phyloP scores from a whole-genome alignment of 2,329 filamentous ascomycete species.

The Diplodia sapinea region DNA sequence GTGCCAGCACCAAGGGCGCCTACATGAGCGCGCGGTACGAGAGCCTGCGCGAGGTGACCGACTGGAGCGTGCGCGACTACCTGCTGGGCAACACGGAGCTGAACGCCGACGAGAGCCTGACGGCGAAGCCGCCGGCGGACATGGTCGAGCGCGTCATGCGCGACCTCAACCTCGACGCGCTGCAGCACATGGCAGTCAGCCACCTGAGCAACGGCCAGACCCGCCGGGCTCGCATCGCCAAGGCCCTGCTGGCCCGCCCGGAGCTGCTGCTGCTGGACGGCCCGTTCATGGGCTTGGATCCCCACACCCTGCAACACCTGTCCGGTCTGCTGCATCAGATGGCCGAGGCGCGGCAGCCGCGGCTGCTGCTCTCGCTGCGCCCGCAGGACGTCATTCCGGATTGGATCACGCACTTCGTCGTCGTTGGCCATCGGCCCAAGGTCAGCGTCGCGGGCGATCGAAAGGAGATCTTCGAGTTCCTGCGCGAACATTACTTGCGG shows the following conservation, averaged over 20 bases:
- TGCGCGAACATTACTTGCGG: constrained; percentile 40
- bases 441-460: constrained; percentile 71
- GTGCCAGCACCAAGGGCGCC: constrained; percentile 58
- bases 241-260: constrained; percentile 77
- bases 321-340: constrained; percentile 73
- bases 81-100: constrained; percentile 81
- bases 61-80: constrained; percentile 84
- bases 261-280: constrained; percentile 88
- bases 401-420: constrained; percentile 87
- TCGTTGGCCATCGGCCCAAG: constrained; percentile 70
- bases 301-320: constrained; percentile 74
- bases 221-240: constrained; percentile 83
- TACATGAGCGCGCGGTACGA: constrained; percentile 93
- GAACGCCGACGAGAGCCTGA: constrained; percentile 67
- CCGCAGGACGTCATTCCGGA: constrained; percentile 86
- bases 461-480: constrained; percentile 62
- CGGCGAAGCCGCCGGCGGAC: constrained; percentile 36
- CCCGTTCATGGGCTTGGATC: constrained; percentile 95
- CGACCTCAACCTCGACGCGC: constrained; percentile 70
- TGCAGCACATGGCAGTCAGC: constrained; percentile 81
- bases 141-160: constrained; percentile 63
- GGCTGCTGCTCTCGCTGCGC: constrained; percentile 76
- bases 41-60: constrained; percentile 81
- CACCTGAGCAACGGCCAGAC: constrained; percentile 96
- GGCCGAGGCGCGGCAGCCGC: constrained; percentile 69